Evolutionary conservation across 371 early-diverging fungal genomes (phyloP).

Genomic region (Mortierella polycephala): DNA sequence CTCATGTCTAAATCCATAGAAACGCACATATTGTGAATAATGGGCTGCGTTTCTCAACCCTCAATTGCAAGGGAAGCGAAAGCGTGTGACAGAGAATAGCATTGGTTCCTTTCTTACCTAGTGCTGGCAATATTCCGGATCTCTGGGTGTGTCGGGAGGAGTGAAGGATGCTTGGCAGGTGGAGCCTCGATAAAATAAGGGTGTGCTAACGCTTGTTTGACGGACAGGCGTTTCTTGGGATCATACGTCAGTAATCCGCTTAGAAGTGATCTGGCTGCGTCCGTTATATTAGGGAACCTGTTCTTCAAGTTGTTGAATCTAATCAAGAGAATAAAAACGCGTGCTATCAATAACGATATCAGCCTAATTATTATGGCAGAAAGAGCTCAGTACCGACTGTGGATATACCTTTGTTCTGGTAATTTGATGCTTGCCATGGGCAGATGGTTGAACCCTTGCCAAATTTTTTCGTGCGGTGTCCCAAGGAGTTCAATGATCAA

Average conservation of each 20-base stretch:
- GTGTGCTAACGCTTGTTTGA: conserved; percentile 80
- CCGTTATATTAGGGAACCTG: conserved; percentile 69
- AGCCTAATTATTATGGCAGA: background rate
- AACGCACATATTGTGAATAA: background rate
- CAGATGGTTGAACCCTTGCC: conserved; percentile 77
- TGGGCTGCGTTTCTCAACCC: background rate
- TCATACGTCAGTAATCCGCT: conserved; percentile 82
- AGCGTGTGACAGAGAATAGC: background rate
- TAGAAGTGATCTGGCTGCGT: conserved; percentile 76
- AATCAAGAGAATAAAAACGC: background rate
- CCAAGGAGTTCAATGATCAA: conserved; percentile 82
- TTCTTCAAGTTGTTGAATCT: conserved; percentile 68
- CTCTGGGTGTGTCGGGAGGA: conserved; percentile 77
- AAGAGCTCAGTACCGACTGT: background rate
- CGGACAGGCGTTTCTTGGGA: conserved; percentile 79
- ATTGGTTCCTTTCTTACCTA: conserved; percentile 17
- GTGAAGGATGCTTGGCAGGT: conserved; percentile 65
- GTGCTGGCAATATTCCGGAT: conserved; percentile 59
- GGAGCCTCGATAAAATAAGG: conserved; percentile 82
- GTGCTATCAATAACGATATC: background rate
- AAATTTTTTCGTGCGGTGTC: conserved; percentile 80
- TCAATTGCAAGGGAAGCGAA: too few species aligned
- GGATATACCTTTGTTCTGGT: conserved; percentile 62
- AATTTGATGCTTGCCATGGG: conserved; percentile 69
- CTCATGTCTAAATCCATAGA: conserved; percentile 20